These are phyloP conservation scores for Vanderwaltozyma verrucispora DNA, from an alignment of 805 yeast species.

Conservation along the genomic window DNA sequence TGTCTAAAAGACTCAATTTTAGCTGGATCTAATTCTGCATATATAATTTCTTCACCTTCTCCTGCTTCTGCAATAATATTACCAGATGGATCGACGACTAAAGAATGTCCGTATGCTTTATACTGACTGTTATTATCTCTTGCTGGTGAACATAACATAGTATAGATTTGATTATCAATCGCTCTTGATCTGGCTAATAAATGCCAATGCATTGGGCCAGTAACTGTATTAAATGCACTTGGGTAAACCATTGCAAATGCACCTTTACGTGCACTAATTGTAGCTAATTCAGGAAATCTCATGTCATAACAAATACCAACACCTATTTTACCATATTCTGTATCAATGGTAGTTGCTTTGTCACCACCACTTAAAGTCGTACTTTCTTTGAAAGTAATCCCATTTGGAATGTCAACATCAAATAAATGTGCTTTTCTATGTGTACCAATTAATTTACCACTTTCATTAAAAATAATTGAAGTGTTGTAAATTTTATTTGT, in stretches of 20 bases:
- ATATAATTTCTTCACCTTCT: conserved; percentile 64
- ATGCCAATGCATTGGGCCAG: conserved; percentile 82
- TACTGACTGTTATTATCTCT: conserved; percentile 52
- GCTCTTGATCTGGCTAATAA: conserved; percentile 64
- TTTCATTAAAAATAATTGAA: conserved; percentile 56
- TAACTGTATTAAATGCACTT: conserved; percentile 75
- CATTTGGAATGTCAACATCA: conserved; percentile 86
- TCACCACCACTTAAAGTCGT: conserved; percentile 66
- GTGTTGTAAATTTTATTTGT: conserved; percentile 60
- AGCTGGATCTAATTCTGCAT: conserved; percentile 61
- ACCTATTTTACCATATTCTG: conserved; percentile 44
- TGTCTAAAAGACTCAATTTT: conserved; percentile 45
- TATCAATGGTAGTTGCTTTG: conserved; percentile 55
- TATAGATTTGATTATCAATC: conserved; percentile 62
- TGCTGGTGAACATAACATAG: conserved; percentile 81
- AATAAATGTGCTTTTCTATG: conserved; percentile 88
- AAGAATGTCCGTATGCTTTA: conserved; percentile 58
- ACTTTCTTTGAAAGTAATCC: conserved; percentile 81
- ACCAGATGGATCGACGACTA: conserved; percentile 56
- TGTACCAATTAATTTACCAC: conserved; percentile 71
- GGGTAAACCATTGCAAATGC: conserved; percentile 74
- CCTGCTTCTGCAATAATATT: conserved; percentile 61
- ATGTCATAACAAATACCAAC: conserved; percentile 80
- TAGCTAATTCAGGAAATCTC: conserved; percentile 70
- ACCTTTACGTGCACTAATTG: conserved; percentile 54